Base-by-base conservation (phyloP, 768 basidiomycete genomes). In the Heimioporus sp. region DNA sequence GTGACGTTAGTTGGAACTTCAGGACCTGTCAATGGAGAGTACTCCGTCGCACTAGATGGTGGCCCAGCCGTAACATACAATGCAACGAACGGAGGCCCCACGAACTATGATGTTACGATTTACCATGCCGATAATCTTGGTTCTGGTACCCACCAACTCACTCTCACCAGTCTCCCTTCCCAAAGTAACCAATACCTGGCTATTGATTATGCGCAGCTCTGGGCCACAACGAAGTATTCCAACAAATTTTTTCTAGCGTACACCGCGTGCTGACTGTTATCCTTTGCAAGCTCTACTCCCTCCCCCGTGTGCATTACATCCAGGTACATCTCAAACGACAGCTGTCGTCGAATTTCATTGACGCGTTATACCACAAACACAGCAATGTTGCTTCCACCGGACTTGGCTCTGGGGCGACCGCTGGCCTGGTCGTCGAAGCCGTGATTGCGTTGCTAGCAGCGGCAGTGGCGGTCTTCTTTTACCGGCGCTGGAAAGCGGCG, bases 1-100 rank as follows among this genome's bases (percentile, higher is more conserved):
- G 65, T 81, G 9, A 73, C 73, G 3, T 50, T 80, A 10, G 78
- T 72, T 39, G 77, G 79, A 12, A 71, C 77, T 19, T 68, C 75
- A 1, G 69, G 74, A 4, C 71, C 73, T 4, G 49, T 53, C 4
- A 68, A 66, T 38, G 66, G 73, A 28, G 63, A 62, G 1, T 78
- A 74, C 51, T 61, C 64, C 0, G 68, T 65, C 21, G 65, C 72
- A 42, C 31, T 78, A 39, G 75, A 77, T 34, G 65, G 64, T n/a
- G 67, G 66, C 5, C 36, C 55, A 9, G 16, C 57, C 2, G 16
- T 40, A 15, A 40, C 45, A 0, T 67, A 67, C 20, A 63, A 64
- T 31, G 63, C 60, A 37, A 48, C 63, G 17, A 57, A 34, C 4
- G 30, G 10, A 37, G 57, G 43, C 47, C 55, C 61, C 34, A 54